Conservation (phyloP, 495 filamentous ascomycete species). For the Halenospora varia region DNA sequence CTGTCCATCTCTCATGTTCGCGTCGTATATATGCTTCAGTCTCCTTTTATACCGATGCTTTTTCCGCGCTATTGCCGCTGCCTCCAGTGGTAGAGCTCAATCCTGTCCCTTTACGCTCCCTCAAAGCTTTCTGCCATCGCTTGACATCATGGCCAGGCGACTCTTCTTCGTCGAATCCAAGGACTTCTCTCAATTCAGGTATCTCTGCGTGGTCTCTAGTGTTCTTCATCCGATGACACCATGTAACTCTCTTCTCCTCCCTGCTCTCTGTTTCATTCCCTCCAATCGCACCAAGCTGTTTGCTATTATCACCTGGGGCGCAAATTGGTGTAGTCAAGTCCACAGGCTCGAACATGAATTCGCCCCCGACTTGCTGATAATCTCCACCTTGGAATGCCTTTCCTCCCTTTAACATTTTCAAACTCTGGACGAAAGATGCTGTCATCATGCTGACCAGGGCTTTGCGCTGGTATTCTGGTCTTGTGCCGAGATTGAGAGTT, state of each 20-base stretch:
- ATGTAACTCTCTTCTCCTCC: slow-evolving; percentile 57
- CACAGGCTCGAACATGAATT: slow-evolving; percentile 69
- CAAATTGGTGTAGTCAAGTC: slow-evolving; percentile 8
- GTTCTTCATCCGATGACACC: slow-evolving; percentile 82
- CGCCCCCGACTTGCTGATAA: slow-evolving; percentile 70
- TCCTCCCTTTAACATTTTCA: slow-evolving; percentile 48
- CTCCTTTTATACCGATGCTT: no score
- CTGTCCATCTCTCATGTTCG: no score
- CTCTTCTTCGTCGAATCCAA: slow-evolving; percentile 52
- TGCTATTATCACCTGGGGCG: neutral
- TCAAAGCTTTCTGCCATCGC: slow-evolving; percentile 37
- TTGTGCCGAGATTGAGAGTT: slow-evolving; percentile 54
- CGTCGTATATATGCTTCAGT: no score
- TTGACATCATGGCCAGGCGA: slow-evolving; percentile 34
- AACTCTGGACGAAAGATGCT: slow-evolving; percentile 49
- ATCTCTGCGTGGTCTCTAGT: slow-evolving; percentile 78
- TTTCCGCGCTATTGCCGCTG: no score
- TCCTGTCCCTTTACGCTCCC: slow-evolving; percentile 35
- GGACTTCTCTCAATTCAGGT: slow-evolving; percentile 52
- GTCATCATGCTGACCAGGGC: slow-evolving; percentile 40
- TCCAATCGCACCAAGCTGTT: neutral
- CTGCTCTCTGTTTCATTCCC: slow-evolving; percentile 1
- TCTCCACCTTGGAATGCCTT: slow-evolving; percentile 64
- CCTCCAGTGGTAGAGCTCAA: no score
- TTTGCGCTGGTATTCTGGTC: slow-evolving; percentile 63